These are phyloP conservation scores for Pythium insidiosum DNA, from an alignment of 352 stramenopile species.

Conservation along the genomic window DNA sequence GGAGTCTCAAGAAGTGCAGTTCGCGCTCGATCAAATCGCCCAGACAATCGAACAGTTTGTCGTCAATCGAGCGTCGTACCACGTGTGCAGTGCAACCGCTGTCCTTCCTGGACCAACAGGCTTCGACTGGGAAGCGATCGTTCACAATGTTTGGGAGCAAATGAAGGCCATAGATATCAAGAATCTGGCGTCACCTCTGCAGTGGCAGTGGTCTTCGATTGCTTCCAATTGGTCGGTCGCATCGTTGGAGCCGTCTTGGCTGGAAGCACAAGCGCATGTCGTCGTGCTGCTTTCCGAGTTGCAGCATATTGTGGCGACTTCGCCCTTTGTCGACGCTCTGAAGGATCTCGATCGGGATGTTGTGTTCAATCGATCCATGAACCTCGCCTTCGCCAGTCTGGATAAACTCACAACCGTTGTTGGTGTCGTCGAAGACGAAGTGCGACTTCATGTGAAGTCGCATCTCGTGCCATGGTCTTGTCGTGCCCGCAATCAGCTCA, in stretches of 20 bases:
- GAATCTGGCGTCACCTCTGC: too few species aligned
- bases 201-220: too few species aligned
- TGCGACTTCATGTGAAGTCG: slow-evolving; percentile 33
- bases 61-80: slow-evolving; percentile 19
- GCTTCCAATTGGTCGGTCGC: too few species aligned
- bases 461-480: slow-evolving; percentile 42
- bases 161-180: too few species aligned
- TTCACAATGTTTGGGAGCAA: background rate
- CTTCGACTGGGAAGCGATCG: slow-evolving; percentile 2
- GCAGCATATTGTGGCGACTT: slow-evolving; percentile 28
- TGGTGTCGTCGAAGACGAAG: slow-evolving; percentile 22
- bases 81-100: slow-evolving; percentile 24
- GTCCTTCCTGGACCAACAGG: too few species aligned
- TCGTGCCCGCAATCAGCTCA: slow-evolving; percentile 39
- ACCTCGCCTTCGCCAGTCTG: slow-evolving; percentile 47
- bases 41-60: slow-evolving; percentile 41
- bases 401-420: slow-evolving; percentile 37
- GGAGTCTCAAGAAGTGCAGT: slow-evolving; percentile 42
- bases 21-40: slow-evolving; percentile 33
- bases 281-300: slow-evolving; percentile 47
- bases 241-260: too few species aligned
- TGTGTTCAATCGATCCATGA: slow-evolving; percentile 51
- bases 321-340: slow-evolving; percentile 33
- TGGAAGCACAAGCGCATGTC: too few species aligned
- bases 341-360: slow-evolving; percentile 33